Base-by-base conservation (phyloP, 164 flowering plant species). In the Annona squamosa region DNA sequence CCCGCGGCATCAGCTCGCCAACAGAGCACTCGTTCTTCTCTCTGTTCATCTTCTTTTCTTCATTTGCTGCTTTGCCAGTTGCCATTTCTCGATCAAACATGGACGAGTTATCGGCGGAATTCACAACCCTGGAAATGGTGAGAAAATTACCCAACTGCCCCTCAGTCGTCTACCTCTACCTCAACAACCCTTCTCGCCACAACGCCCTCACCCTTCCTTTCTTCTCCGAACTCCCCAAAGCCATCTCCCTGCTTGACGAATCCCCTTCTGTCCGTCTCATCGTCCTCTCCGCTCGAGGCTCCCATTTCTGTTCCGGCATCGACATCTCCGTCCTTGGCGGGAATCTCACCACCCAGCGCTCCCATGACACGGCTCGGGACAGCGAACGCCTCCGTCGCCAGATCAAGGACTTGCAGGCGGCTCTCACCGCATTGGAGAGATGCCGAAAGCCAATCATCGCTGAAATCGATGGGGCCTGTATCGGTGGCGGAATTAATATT, bases 381-480 rank as follows among this genome's bases (percentile, higher is more conserved):
- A 78, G 80, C 2, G 95, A 91, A 80, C 77, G 73, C n/a, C 71
- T 91, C 10, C 87, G 94, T 4, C 81, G 95, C 5, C 67, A 79
- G 0, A 87, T 93, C 74, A 87, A 85, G 80, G 63, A 19, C 67
- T 5, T 93, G 78, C 98, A 95, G 79, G 86, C 71, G 18, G 85
- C 97, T 19, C 72, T 91, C 71, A 84, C 93, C 4, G 91, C 97
- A 4, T 46, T 91, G 43, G 98, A 95, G 78, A 70, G 63, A 70
- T 91, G 97, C 78, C 80, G 97, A 72, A 95, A 93, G 77, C 95
- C 95, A 16, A 92, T 93, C 63, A 86, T 95, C 41, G 93, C 91
- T 0, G 78, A 76, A 3, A 75, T 95, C 19, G 83, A 84, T 41
- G 99, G 99, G 0, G 97, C 82, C 52, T 95, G 98, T 79, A 85